Evolutionary conservation across 1,284 basidiomycete species (phyloP).

Genomic region (Marasmius sp.): DNA sequence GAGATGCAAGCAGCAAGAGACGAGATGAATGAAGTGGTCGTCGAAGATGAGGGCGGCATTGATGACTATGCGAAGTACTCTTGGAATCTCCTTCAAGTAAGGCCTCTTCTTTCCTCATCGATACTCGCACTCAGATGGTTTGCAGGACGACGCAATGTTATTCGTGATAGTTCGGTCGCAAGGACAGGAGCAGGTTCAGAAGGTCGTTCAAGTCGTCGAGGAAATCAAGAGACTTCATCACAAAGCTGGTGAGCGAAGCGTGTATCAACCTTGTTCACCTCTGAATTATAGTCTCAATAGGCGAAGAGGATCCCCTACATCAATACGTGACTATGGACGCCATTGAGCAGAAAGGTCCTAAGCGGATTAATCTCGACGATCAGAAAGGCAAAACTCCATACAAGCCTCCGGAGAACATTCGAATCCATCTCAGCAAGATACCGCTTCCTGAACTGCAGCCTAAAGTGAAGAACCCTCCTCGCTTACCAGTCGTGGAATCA

Average conservation of each 20-base stretch:
- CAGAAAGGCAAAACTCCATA: conserved; percentile 49
- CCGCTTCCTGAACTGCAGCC: conserved; percentile 79
- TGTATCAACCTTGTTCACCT: not conserved
- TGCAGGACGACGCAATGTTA: conserved; percentile 74
- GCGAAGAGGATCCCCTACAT: conserved; percentile 63
- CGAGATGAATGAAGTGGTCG: conserved; percentile 71
- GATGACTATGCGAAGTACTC: conserved; percentile 73
- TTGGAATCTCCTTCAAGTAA: conserved; percentile 59
- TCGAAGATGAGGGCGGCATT: conserved; percentile 63
- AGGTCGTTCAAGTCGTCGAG: conserved; percentile 78
- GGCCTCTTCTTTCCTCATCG: conserved; percentile 15
- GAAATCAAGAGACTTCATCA: conserved; percentile 73
- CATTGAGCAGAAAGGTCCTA: conserved; percentile 52
- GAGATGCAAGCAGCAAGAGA: conserved; percentile 65
- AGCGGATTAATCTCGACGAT: conserved; percentile 67
- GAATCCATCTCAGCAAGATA: conserved; percentile 79
- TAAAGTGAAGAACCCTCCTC: conserved; percentile 21
- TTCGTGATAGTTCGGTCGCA: conserved; percentile 73
- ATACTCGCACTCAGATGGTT: not conserved
- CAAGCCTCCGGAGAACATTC: conserved; percentile 62
- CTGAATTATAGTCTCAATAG: conserved; percentile 24
- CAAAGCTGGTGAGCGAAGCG: conserved; percentile 58
- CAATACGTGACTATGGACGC: conserved; percentile 79
- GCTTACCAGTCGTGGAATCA: conserved; percentile 18
- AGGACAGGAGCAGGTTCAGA: conserved; percentile 65